Percentiles rank a stretch among this genome's conserved stretches.
Conservation (phyloP, 2,329 filamentous ascomycete species). For the Verticillium longisporum region DNA sequence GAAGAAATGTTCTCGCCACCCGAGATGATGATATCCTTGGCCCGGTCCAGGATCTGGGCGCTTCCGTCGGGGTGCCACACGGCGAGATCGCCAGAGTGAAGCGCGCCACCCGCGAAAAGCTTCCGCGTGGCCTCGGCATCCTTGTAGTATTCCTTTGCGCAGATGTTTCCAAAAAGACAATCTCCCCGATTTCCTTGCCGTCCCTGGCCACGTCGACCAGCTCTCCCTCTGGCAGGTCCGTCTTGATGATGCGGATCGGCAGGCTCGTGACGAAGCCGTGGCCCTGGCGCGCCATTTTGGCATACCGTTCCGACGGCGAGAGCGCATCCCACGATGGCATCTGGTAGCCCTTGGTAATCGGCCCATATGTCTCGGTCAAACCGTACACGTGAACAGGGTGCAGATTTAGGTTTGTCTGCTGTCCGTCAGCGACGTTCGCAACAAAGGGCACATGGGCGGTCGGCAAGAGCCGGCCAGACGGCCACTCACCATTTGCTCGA, state of each 20-base stretch:
- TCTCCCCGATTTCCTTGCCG: constrained; percentile 72
- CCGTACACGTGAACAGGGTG: constrained; percentile 92
- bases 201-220: constrained; percentile 62
- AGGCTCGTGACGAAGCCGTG: constrained; percentile 83
- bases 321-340: constrained; percentile 79
- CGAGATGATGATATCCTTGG: constrained; percentile 97
- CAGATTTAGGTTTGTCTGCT: constrained; percentile 60
- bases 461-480: not conserved
- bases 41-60: constrained; percentile 85
- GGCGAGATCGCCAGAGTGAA: constrained; percentile 87
- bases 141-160: constrained; percentile 86
- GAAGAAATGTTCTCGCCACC: constrained; percentile 96
- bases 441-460: not conserved
- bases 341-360: constrained; percentile 88
- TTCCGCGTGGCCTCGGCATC: constrained; percentile 79
- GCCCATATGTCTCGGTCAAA: constrained; percentile 82
- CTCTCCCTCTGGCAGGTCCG: constrained; percentile 60
- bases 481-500: constrained; percentile 74
- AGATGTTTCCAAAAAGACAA: constrained; percentile 92
- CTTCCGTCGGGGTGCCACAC: constrained; percentile 90
- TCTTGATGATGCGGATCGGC: constrained; percentile 75
- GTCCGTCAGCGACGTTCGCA: not conserved
- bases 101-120: constrained; percentile 77
- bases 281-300: constrained; percentile 87
- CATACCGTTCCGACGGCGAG: constrained; percentile 69